These are phyloP conservation scores for Aspergillus sp. DNA, from an alignment of 2,329 filamentous ascomycete genomes.

Conservation along the genomic window DNA sequence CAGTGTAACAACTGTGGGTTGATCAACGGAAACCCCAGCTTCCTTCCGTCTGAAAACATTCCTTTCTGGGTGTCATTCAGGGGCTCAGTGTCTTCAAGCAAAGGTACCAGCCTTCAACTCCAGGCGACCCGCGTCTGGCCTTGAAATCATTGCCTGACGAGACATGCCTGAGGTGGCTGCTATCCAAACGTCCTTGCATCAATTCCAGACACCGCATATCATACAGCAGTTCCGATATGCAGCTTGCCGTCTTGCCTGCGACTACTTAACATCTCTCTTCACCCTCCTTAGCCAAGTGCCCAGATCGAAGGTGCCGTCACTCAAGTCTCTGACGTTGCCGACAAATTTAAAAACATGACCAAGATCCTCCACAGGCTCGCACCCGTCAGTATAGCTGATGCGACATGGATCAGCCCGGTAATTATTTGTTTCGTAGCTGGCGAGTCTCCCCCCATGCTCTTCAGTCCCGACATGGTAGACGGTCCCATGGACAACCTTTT, in stretches of 20 bases:
- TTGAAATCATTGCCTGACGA: too few relatives aligned
- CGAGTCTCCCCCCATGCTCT: slow-evolving; percentile 22
- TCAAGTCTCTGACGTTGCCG: slow-evolving; percentile 20
- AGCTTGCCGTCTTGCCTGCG: background rate
- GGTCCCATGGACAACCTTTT: slow-evolving; percentile 19
- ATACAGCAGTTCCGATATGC: background rate
- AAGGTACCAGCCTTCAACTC: too few relatives aligned
- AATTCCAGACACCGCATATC: background rate
- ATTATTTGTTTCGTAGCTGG: slow-evolving; percentile 23
- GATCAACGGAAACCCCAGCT: too few relatives aligned
- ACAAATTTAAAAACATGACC: slow-evolving; percentile 21
- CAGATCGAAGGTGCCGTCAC: slow-evolving; percentile 21
- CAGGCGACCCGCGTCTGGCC: too few relatives aligned
- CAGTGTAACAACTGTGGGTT: too few relatives aligned
- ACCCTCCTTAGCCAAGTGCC: slow-evolving; percentile 18
- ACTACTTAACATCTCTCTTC: background rate
- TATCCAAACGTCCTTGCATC: background rate
- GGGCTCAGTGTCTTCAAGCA: too few relatives aligned
- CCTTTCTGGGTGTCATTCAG: too few relatives aligned
- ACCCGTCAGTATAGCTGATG: slow-evolving; percentile 19
- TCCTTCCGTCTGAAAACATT: too few relatives aligned
- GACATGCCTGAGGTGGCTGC: too few relatives aligned
- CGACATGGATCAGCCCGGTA: slow-evolving; percentile 16
- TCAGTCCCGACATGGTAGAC: slow-evolving; percentile 23
- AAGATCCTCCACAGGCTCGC: slow-evolving; percentile 11